Evolutionary conservation across 192 early-diverging fungal species (phyloP), one percentile per base, ranked within the genome.

Genomic region (Coemansia sp.): DNA sequence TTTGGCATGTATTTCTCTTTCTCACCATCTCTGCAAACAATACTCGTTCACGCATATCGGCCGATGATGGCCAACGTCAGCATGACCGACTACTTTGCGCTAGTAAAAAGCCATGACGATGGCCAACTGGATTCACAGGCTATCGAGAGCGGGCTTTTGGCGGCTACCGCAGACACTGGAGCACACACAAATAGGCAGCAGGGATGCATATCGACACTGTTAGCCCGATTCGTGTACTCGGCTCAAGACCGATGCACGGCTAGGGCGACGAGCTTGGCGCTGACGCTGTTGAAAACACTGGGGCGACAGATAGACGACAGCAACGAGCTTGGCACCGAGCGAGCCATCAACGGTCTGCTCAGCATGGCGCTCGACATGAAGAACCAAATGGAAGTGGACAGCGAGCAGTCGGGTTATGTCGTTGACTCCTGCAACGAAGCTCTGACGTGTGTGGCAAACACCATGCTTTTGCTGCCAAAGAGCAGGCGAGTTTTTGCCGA

Each of bases 371-470:
- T 64, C 7, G 59, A 39, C 8, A 39, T 60, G 59, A 39, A 21
- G 59, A 19, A 8, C 33, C 59, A 35, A 19, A 36, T 21, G 19
- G 59, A 24, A 39, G 19, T 13, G 3, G 19, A 24, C 7, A 24
- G 21, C 36, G n/a, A 39, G 59, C 59, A 62, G 7, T 4, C 41
- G 9, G 33, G 40, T 13, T 35, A 71, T 41, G 31, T 33, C 11
- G 35, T 57, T 6, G 50, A 67, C 9, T 36, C 62, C 9, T 80
- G 78, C 53, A 71, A 74, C 8, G 79, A 81, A 27, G 70, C 79
- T 2, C 67, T 81, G 54, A 75, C 79, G 2, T 81, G 79, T 45
- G 67, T 81, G 50, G 79, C 79, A 17, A 81, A 81, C 31, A 70
- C 79, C 31, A 75, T 81, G 79, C 61, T 81, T 42, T 51, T 75